Base-by-base conservation (phyloP, 2,329 filamentous ascomycete species). In the Cytospora mali region DNA sequence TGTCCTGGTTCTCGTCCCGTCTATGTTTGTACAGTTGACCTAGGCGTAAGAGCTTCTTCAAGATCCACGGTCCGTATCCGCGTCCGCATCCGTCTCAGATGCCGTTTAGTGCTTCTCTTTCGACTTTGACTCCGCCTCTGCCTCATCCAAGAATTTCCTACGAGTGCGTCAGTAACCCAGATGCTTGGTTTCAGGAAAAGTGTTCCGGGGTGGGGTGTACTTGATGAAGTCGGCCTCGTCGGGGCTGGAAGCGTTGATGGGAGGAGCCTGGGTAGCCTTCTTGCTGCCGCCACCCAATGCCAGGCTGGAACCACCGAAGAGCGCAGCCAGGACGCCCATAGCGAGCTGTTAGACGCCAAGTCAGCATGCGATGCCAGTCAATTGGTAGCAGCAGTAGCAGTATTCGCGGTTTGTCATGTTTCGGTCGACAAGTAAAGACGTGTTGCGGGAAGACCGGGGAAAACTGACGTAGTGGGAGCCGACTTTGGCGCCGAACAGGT, bases 201-300 rank as follows among this genome's bases (percentile, higher is more conserved):
- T 6, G 56, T 62, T 23, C 56, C n/a, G 58, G 63, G 59, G 61
- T 62, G 58, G 53, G 58, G 72, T 81, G 78, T 75, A 87, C 84
- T 86, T 85, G 80, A 87, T 86, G 76, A 87, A 87, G 73, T 86
- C 83, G 75, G 81, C 83, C 79, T 87, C 84, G 72, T 86, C 84
- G 70, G 83, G 79, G 77, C 80, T 85, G 58, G 82, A 81, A 64
- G 84, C 84, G 75, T 87, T 86, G 79, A 87, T 84, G 56, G 84
- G 84, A 66, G 84, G 84, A 55, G 81, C 74, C 64, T 80, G 77
- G 55, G 74, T 69, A 67, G 73, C 64, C 68, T 72, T 71, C 73
- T 77, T 79, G 75, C 78, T 79, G 72, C 78, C 74, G 65, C 84
- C 80, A 55, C 76, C 74, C 61, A 76, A 64, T 59, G 77, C 75